phyloP scores from a whole-genome alignment of 805 yeast species.

The Limtongozyma cylindracea region DNA sequence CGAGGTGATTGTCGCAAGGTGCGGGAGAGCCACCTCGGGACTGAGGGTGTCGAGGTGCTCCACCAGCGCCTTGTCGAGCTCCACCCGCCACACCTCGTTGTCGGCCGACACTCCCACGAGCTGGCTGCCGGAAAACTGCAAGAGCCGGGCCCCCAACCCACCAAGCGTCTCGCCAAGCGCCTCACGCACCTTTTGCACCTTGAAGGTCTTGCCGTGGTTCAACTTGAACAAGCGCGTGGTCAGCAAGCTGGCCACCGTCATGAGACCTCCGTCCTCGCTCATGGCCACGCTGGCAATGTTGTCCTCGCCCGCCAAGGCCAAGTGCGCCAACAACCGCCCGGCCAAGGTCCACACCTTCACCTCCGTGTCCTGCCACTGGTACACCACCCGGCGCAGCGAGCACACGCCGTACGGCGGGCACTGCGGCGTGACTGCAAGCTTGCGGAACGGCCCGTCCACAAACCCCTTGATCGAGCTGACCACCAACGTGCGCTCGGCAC shows the following conservation, averaged over 20 bases:
- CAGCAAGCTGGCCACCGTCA: constrained; percentile 49
- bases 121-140: constrained; percentile 19
- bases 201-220: constrained; percentile 10
- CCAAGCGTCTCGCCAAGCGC: constrained; percentile 10
- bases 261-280: constrained; percentile 21
- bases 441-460: constrained; percentile 27
- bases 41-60: no score
- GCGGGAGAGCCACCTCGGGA: no score
- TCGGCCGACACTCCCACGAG: constrained; percentile 28
- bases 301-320: constrained; percentile 51
- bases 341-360: constrained; percentile 59
- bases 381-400: constrained; percentile 22
- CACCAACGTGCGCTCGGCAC: constrained; percentile 50
- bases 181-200: constrained; percentile 28
- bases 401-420: no score
- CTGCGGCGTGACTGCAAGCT: constrained; percentile 22
- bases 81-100: constrained; percentile 27
- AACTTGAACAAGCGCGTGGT: constrained; percentile 47
- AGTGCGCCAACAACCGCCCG: constrained; percentile 34
- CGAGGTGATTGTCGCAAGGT: no score
- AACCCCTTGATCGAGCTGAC: constrained; percentile 47
- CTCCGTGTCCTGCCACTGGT: constrained; percentile 63
- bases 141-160: constrained; percentile 27
- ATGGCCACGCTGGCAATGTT: constrained; percentile 46
- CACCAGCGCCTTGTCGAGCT: constrained; percentile 9